Base-by-base conservation (phyloP, 2,329 filamentous ascomycete genomes). In the Arthrinium phaeospermum region DNA sequence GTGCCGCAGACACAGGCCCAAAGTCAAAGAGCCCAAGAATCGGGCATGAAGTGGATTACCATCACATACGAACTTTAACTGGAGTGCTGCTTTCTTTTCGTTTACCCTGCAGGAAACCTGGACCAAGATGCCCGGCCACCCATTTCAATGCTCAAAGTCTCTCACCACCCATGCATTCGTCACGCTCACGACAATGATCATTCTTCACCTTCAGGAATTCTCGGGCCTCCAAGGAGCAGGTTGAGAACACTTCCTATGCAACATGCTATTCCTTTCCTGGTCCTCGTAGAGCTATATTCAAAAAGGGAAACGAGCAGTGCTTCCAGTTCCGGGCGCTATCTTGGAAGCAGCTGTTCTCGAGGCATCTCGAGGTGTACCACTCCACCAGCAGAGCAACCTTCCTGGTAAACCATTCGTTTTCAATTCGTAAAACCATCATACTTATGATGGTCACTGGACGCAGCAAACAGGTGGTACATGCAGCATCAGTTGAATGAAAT, bases 31-130 rank as follows among this genome's bases (percentile, higher is more conserved):
- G 53, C 12, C 53, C 53, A 61, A 34, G 53, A 61, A 61, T 61
- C 34, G 53, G 53, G 53, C 30, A 61, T 61, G 53, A 61, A 61
- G 53, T 34, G 53, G 19, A 61, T 37, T 16, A 22, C 53, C 53
- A 61, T 37, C 53, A 22, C 34, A 37, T 61, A 61, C 53, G 53
- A 61, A 61, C 53, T 61, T 27, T 61, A 61, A 61, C 53, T 61
- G 53, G 53, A 61, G 53, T 30, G 30, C 14, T 57, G 51, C 27
- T 57, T 57, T 57, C 27, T 34, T 7, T 30, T 34, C 30, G 27
- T 16, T 27, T 27, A 30, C 27, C 51, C 14, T 57, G 53, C 53
- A 61, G 30, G 34, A 41, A 51, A 14, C 49, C 24, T 51, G 10
- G 24, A 22, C 5, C 4, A 37, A 41, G 3, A 37, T 41, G 57